phyloP scores from a whole-genome alignment of 495 filamentous ascomycete species.

The Niebla homalea region DNA sequence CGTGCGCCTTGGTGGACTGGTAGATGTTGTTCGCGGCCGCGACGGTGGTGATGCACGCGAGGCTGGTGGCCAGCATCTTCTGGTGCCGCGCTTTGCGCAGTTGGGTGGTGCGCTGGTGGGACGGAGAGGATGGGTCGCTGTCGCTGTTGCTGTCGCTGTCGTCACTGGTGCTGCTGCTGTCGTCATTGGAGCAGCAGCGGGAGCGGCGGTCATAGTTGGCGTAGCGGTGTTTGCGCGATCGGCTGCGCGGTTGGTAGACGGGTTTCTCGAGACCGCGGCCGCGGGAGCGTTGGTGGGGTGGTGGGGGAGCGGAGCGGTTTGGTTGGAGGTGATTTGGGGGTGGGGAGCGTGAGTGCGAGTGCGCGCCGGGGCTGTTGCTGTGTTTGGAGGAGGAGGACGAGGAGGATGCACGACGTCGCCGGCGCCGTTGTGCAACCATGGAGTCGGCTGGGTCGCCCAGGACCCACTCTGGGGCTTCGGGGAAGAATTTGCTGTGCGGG shows the following conservation, averaged over 20 bases:
- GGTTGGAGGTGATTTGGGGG: not conserved
- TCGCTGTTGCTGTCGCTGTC: not conserved
- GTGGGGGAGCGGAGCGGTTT: not conserved
- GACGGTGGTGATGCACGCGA: constrained; percentile 13
- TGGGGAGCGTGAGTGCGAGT: not conserved
- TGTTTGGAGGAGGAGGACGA: not conserved
- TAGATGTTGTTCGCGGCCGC: constrained; percentile 14
- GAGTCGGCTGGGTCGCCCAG: no score
- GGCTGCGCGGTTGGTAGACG: no score
- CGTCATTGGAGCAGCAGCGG: not conserved
- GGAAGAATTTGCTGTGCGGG: no score
- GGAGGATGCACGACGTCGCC: no score
- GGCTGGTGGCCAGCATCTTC: constrained; percentile 8
- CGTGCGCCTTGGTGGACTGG: constrained; percentile 13
- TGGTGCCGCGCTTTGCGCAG: constrained; percentile 6
- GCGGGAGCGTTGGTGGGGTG: not conserved
- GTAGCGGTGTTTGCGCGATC: not conserved
- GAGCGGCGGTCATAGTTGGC: not conserved
- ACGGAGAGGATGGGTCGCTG: not conserved
- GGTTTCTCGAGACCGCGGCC: not conserved
- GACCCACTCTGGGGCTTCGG: no score
- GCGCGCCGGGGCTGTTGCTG: not conserved
- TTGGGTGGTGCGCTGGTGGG: not conserved
- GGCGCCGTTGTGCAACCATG: no score
- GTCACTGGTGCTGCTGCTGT: not conserved